phyloP scores from a whole-genome alignment of 805 yeast genomes.

The Pichia kluyveri region DNA sequence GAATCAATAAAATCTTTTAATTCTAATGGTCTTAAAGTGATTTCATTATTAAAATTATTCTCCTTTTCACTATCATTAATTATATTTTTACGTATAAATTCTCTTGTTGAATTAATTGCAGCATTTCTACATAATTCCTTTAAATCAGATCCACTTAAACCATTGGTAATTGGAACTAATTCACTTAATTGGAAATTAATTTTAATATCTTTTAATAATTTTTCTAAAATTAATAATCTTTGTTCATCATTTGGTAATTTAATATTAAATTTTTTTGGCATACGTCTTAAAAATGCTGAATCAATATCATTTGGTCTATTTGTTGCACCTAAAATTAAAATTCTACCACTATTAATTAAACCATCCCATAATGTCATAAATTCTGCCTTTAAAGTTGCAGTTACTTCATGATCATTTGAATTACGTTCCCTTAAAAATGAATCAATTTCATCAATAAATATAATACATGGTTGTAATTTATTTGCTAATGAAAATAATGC shows the following conservation, averaged over 20 bases:
- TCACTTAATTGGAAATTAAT: conserved; percentile 58
- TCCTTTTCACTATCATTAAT: conserved; percentile 22
- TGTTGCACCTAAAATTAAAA: conserved; percentile 90
- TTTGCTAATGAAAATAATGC: conserved; percentile 86
- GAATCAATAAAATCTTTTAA: conserved; percentile 53
- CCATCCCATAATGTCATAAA: conserved; percentile 99
- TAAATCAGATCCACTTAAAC: conserved; percentile 84
- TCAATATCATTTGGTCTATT: conserved; percentile 90
- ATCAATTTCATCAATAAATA: conserved; percentile 94
- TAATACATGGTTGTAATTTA: conserved; percentile 88
- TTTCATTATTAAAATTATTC: conserved; percentile 23
- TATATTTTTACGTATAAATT: conserved; percentile 57
- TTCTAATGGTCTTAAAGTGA: conserved; percentile 51
- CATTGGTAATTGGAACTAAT: conserved; percentile 58
- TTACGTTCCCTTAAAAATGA: conserved; percentile 84
- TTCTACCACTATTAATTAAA: conserved; percentile 59
- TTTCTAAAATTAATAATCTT: conserved; percentile 58
- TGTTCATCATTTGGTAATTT: conserved; percentile 62
- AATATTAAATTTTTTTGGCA: conserved; percentile 85
- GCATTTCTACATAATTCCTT: conserved; percentile 91
- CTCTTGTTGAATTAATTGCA: conserved; percentile 81
- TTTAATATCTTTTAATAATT: conserved; percentile 57
- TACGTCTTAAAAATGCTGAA: conserved; percentile 80
- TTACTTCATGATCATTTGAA: conserved; percentile 86
- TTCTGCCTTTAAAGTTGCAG: conserved; percentile 89